phyloP scores from a whole-genome alignment of 2,329 filamentous ascomycete species.

The Scedosporium minutisporum region DNA sequence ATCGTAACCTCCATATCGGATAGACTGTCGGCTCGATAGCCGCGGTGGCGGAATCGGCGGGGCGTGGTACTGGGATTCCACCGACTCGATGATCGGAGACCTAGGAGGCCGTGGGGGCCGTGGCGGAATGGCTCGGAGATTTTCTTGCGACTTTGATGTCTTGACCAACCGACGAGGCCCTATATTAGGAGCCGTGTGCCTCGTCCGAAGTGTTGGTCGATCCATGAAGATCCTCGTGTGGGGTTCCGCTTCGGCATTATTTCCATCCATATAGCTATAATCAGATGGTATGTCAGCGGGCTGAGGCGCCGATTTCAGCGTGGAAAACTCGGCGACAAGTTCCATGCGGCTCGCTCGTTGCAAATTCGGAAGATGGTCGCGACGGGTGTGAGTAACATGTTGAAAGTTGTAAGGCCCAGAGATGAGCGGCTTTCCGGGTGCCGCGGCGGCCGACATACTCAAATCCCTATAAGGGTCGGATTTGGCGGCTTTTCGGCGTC shows the following conservation, averaged over 20 bases:
- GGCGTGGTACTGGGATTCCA: constrained; percentile 14
- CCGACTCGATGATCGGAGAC: constrained; percentile 28
- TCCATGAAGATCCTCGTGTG: constrained; percentile 1
- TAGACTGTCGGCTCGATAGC: constrained; percentile 43
- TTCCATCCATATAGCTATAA: constrained; percentile 8
- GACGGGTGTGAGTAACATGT: constrained; percentile 50
- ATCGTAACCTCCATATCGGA: constrained; percentile 33
- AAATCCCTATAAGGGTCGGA: constrained; percentile 7
- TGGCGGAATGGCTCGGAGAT: constrained; percentile 35
- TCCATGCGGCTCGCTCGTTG: constrained; percentile 30
- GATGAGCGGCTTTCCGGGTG: constrained; percentile 25
- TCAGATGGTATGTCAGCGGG: constrained; percentile 41
- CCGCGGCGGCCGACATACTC: neutral
- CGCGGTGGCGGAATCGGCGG: constrained; percentile 41
- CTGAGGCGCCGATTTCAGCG: constrained; percentile 29
- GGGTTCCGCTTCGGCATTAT: constrained; percentile 10
- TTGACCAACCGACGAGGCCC: constrained; percentile 28
- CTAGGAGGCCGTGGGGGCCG: constrained; percentile 37
- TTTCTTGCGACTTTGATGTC: constrained; percentile 39
- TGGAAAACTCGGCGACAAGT: constrained; percentile 33
- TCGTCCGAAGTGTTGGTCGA: constrained; percentile 4
- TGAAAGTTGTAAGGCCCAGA: constrained; percentile 59
- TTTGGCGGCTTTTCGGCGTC: constrained; percentile 33
- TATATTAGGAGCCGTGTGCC: constrained; percentile 10
- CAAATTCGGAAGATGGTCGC: constrained; percentile 34